These are phyloP conservation scores for Sporothrix mexicana DNA, from an alignment of 2,329 filamentous ascomycete genomes.

Conservation along the genomic window DNA sequence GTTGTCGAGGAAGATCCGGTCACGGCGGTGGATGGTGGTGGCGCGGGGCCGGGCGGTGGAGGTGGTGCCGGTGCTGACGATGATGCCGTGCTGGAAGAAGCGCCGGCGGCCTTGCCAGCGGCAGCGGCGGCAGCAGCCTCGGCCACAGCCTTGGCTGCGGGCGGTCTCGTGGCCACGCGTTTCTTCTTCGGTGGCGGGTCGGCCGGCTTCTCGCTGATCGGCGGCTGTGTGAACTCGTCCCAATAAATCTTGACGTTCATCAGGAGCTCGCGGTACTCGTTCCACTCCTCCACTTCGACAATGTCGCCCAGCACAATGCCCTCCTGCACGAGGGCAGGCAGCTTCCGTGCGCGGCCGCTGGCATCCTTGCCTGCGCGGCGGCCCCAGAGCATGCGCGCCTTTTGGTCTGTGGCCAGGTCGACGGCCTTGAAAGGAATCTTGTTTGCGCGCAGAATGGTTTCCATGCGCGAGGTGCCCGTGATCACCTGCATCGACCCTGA, in stretches of 20 bases:
- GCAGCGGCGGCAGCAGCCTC: constrained; percentile 25
- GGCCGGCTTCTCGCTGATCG: constrained; percentile 59
- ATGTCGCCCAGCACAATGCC: constrained; percentile 86
- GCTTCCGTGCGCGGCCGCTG: constrained; percentile 69
- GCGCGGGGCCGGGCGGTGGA: constrained; percentile 38
- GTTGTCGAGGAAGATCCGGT: constrained; percentile 23
- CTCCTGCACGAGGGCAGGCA: constrained; percentile 87
- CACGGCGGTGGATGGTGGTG: neutral
- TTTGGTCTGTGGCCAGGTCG: constrained; percentile 88
- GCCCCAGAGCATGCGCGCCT: constrained; percentile 87
- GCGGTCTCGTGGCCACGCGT: neutral
- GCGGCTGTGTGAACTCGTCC: constrained; percentile 65
- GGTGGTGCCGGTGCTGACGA: constrained; percentile 33
- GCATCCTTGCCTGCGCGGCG: constrained; percentile 77
- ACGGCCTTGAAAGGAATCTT: constrained; percentile 91
- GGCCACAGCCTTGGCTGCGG: constrained; percentile 29
- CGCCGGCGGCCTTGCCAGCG: constrained; percentile 17
- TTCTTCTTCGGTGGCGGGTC: constrained; percentile 42
- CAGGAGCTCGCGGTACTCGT: constrained; percentile 95
- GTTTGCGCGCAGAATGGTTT: constrained; percentile 95
- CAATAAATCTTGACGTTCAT: constrained; percentile 76
- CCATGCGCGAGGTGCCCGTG: constrained; percentile 91
- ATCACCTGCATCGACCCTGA: constrained; percentile 95
- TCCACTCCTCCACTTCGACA: constrained; percentile 97
- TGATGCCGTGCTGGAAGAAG: neutral